Conservation (phyloP, 148 eudicot genomes). For the Beta vulgaris region DNA sequence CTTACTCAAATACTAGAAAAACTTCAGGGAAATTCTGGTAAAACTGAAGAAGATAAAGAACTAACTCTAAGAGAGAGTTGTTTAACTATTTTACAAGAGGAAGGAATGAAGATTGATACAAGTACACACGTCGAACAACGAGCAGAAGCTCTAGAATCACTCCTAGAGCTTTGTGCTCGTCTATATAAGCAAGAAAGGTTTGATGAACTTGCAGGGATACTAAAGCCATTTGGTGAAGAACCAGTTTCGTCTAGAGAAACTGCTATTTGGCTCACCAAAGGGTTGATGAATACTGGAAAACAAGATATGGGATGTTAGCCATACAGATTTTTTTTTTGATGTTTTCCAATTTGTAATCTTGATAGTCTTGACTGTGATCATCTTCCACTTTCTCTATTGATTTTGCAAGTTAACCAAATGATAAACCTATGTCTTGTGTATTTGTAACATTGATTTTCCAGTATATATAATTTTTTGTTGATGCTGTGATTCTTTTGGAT, state of each 20-base stretch:
- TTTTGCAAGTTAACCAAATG: slow-evolving; percentile 1
- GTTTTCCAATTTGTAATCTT: not conserved
- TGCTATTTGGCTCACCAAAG: slow-evolving; percentile 72
- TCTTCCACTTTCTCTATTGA: not conserved
- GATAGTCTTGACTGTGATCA: slow-evolving; percentile 18
- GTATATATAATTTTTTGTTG: not conserved
- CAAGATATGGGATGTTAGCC: slow-evolving; percentile 27
- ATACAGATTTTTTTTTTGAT: not conserved
- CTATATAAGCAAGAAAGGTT: slow-evolving; percentile 44
- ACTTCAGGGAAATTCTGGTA: slow-evolving; percentile 18
- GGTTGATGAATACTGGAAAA: slow-evolving; percentile 46
- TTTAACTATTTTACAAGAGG: slow-evolving; percentile 20
- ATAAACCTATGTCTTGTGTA: slow-evolving; percentile 8
- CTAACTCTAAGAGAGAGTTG: slow-evolving; percentile 11
- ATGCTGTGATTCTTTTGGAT: too few relatives aligned
- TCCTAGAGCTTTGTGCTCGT: slow-evolving; percentile 66
- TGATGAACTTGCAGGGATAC: slow-evolving; percentile 65
- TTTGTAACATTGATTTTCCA: slow-evolving; percentile 5
- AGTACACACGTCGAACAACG: slow-evolving; percentile 30
- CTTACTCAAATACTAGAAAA: slow-evolving; percentile 32
- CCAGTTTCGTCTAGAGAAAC: slow-evolving; percentile 74
- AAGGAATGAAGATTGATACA: slow-evolving; percentile 21
- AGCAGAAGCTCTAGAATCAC: slow-evolving; percentile 67
- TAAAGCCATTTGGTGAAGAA: slow-evolving; percentile 68
- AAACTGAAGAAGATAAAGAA: slow-evolving; percentile 5